Conservation (phyloP, 2,329 filamentous ascomycete genomes). For the Paecilomyces variotii region DNA sequence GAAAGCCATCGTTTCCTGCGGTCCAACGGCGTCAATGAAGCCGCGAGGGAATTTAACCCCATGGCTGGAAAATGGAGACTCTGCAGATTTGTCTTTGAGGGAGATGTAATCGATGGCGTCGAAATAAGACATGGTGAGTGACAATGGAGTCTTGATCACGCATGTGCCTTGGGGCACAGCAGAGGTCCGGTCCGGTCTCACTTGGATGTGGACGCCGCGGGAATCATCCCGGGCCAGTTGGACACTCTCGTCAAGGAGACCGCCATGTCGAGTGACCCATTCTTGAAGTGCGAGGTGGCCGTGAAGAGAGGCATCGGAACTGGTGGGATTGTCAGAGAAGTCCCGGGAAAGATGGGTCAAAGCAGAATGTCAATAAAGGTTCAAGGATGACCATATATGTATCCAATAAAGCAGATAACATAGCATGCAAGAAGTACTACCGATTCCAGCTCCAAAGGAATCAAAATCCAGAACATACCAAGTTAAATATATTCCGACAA, state of each 20-base stretch:
- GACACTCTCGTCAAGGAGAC: slow-evolving; percentile 24
- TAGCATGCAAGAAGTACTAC: too few relatives aligned
- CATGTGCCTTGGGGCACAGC: slow-evolving; percentile 21
- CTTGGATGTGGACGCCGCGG: slow-evolving; percentile 29
- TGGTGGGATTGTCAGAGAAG: slow-evolving; percentile 3
- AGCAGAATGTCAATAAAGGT: background rate
- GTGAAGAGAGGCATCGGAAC: slow-evolving; percentile 10
- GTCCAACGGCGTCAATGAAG: slow-evolving; percentile 45
- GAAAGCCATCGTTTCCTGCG: slow-evolving; percentile 58
- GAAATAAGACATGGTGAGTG: slow-evolving; percentile 30
- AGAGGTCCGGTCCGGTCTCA: slow-evolving; percentile 17
- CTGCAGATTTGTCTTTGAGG: background rate
- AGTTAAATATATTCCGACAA: too few relatives aligned
- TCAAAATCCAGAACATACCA: too few relatives aligned
- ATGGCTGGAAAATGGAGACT: slow-evolving; percentile 20
- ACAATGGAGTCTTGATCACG: slow-evolving; percentile 27
- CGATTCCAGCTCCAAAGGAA: too few relatives aligned
- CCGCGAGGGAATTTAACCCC: slow-evolving; percentile 38
- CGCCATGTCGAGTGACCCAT: slow-evolving; percentile 25
- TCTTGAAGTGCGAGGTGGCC: slow-evolving; percentile 21
- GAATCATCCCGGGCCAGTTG: slow-evolving; percentile 24
- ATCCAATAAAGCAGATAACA: background rate
- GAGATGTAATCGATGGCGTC: slow-evolving; percentile 22
- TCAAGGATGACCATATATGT: background rate
- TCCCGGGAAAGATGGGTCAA: background rate